A percentile compares a stretch with the other conserved stretches of the same genome.
Evolutionary conservation across 164 flowering plant species (phyloP).

Genomic region (Malania oleifera): DNA sequence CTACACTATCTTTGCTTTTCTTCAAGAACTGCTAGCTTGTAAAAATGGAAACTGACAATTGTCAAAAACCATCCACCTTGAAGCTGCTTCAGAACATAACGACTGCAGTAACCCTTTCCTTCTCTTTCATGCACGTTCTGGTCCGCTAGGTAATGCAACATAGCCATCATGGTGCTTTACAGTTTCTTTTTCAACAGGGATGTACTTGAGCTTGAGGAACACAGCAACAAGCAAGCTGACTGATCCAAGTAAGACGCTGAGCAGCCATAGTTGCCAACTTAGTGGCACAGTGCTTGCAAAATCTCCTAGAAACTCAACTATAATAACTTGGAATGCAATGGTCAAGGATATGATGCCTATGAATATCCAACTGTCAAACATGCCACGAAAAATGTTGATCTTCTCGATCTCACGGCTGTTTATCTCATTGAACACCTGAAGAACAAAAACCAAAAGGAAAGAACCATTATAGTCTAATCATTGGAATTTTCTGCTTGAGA

Average conservation of each 20-base stretch:
- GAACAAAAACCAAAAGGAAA: neutral
- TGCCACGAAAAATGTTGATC: conserved; percentile 48
- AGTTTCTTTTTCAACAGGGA: conserved; percentile 24
- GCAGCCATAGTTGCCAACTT: conserved; percentile 38
- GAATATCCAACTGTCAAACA: conserved; percentile 42
- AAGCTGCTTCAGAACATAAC: neutral
- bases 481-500: neutral
- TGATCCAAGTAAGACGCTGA: conserved; percentile 41
- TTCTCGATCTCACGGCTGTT: conserved; percentile 59
- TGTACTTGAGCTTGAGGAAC: conserved; percentile 42
- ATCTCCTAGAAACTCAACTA: conserved; percentile 48
- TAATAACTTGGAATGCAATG: conserved; percentile 42
- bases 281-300: conserved; percentile 54
- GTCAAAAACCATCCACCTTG: neutral
- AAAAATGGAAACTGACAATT: too few species aligned
- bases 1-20: too few species aligned
- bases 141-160: conserved; percentile 14
- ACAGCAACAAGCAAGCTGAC: conserved; percentile 53
- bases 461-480: too few species aligned
- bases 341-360: conserved; percentile 36
- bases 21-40: too few species aligned
- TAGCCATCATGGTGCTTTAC: conserved; percentile 19
- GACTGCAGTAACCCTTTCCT: too few species aligned
- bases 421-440: conserved; percentile 54
- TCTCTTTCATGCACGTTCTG: conserved; percentile 5